Base-by-base conservation (phyloP, 352 stramenopile genomes). In the Phytophthora pistaciae region DNA sequence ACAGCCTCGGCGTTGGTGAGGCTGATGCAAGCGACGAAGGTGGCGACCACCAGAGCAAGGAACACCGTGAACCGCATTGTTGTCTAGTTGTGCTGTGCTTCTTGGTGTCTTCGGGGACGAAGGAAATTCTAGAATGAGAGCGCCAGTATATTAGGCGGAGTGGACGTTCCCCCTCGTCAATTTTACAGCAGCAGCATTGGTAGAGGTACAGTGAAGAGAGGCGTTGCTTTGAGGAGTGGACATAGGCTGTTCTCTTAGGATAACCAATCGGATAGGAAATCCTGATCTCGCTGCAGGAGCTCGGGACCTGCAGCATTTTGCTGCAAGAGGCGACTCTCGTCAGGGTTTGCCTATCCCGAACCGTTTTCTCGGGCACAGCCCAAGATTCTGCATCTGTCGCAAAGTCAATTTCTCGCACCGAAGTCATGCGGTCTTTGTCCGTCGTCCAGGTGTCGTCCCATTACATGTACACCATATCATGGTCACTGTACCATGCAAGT, bases 1-100 rank as follows among this genome's bases (percentile, higher is more conserved):
- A 21, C 8, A 21, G 23, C 25, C 13, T 57, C 52, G 5, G 52
- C 52, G 52, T 29, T 57, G 27, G 25, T 29, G 52, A 57, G 5
- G 52, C 52, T 57, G 52, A 29, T 36, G 52, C 52, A 57, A 10
- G 27, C 52, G 23, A 38, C 25, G 52, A 57, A 58, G 7, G 52
- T 58, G 27, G 52, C 52, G 14, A 58, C 52, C 20, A 57, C 20
- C 20, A 57, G 52, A 10, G 52, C 25, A 18, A 57, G 11, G 50
- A 57, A 57, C 4, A 57, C 14, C 6, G 23, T 38, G 25, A 36
- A 57, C 10, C 50, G 23, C 50, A 57, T 57, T 18, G 23, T 38
- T 16, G 11, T 49, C 20, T 7, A 1, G 38, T 10, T 46, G 42
- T 10, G 40, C 40, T 49, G 40, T 23, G 42, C 18, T 49, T 50